Evolutionary conservation across 1,284 basidiomycete genomes (phyloP).

Genomic region (Rhodotorula sp.): DNA sequence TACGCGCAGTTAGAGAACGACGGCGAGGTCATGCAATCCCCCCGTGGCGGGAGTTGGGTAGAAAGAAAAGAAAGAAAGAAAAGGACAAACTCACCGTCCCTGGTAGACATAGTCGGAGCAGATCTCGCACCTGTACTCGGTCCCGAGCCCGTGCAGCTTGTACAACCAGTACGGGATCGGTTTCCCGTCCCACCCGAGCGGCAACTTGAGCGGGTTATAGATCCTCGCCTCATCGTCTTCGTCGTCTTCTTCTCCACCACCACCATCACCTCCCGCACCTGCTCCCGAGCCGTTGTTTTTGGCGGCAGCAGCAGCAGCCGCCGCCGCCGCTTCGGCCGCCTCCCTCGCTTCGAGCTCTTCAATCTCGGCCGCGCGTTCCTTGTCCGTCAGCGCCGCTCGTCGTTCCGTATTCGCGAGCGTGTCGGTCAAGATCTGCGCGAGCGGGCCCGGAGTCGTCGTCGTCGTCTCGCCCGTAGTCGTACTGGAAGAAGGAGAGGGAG

Average conservation of each 20-base stretch:
- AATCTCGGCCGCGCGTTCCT: conserved; percentile 91
- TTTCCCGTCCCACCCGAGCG: conserved; percentile 96
- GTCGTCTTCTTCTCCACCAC: conserved; percentile 58
- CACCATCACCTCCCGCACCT: too few species aligned
- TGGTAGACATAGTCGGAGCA: conserved; percentile 95
- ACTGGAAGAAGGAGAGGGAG: neutral
- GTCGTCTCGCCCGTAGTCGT: neutral
- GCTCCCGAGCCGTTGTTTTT: conserved; percentile 15
- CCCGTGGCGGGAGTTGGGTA: too few species aligned
- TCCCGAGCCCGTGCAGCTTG: conserved; percentile 94
- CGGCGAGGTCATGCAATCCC: too few species aligned
- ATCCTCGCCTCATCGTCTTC: conserved; percentile 92
- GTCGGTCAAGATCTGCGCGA: conserved; percentile 67
- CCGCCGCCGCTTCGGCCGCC: conserved; percentile 57
- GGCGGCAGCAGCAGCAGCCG: conserved; percentile 56
- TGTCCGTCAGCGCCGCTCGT: conserved; percentile 89
- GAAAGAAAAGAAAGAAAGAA: neutral
- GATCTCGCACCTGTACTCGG: conserved; percentile 97
- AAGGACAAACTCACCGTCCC: conserved; percentile 64
- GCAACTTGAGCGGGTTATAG: conserved; percentile 96
- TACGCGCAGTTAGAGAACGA: too few species aligned
- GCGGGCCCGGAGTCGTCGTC: conserved; percentile 51
- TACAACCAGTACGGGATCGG: conserved; percentile 99
- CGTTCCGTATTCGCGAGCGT: conserved; percentile 96
- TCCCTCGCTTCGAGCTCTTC: conserved; percentile 60